Conservation (phyloP, 2,329 filamentous ascomycete genomes). For the Talaromyces verruculosus region DNA sequence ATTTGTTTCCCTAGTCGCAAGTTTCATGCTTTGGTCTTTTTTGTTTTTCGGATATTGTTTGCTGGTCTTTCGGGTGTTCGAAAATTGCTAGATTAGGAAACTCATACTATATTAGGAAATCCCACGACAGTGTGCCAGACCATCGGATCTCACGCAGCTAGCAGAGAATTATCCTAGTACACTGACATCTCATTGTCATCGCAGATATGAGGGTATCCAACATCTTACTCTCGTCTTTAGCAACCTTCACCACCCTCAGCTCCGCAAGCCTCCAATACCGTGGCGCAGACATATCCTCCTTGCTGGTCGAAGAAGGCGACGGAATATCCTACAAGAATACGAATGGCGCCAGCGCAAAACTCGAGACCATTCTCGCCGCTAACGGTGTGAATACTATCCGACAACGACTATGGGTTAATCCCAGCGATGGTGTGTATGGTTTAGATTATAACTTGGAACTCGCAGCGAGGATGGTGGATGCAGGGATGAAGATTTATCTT, state of each 20-base stretch:
- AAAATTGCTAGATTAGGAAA: slow-evolving; percentile 16
- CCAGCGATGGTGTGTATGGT: slow-evolving; percentile 63
- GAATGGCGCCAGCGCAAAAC: slow-evolving; percentile 52
- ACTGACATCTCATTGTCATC: not conserved
- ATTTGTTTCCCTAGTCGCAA: not conserved
- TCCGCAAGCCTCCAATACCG: slow-evolving; percentile 59
- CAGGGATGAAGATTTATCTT: slow-evolving; percentile 61
- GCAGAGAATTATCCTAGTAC: not conserved
- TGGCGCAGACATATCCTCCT: slow-evolving; percentile 70
- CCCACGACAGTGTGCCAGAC: not conserved
- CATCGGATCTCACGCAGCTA: not conserved
- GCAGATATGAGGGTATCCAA: not conserved
- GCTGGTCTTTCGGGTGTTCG: not conserved
- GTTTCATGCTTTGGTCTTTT: not conserved
- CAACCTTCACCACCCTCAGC: slow-evolving; percentile 24
- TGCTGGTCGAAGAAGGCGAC: slow-evolving; percentile 61
- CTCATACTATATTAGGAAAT: slow-evolving; percentile 7
- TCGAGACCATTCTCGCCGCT: slow-evolving; percentile 63
- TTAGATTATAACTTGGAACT: slow-evolving; percentile 68
- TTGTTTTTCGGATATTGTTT: not conserved
- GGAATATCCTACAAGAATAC: slow-evolving; percentile 62
- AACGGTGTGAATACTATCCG: slow-evolving; percentile 69
- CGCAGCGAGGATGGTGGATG: slow-evolving; percentile 63
- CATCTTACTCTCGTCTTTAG: not conserved
- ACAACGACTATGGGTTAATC: slow-evolving; percentile 71